Base-by-base conservation (phyloP, 192 early-diverging fungal species). In the Entomortierella parvispora region DNA sequence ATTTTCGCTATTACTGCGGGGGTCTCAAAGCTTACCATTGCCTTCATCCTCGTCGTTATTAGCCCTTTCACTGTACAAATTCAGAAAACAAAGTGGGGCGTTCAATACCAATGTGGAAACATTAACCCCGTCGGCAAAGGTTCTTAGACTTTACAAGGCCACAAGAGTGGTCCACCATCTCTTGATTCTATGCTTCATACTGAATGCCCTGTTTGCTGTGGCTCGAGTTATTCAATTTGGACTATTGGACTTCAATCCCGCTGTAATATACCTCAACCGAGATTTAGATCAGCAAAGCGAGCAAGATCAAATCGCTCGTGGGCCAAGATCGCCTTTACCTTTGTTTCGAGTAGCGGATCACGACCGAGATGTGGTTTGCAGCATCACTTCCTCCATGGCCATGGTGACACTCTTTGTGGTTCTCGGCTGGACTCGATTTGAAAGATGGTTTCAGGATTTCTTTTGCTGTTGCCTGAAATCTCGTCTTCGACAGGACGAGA, bases 21-120 rank as follows among this genome's bases (percentile, higher is more conserved):
- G 10, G 23, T 59, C 26, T 43, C 42, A 12, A 59, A 44, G 15
- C 48, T 18, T 25, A 9, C 8, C n/a, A 0, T 11, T 49, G 17
- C 20, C 17, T 18, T 22, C 3, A 49, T 22, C 15, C 12, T 25
- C 20, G 17, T 49, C 1, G 8, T 9, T 18, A 18, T 49, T 49
- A 22, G 48, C 8, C 8, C 48, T 49, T 11, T 22, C 48, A 1
- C 1, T 18, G 23, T 12, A 31, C 18, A 22, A 65, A 15, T 65
- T 65, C 51, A 33, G 23, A 14, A 66, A 33, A 14, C 64, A 66
- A 22, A 57, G 57, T 18, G 64, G 64, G 2, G 28, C 44, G 22
- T 25, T 55, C 5, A 57, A 46, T 28, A 48, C 32, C 45, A 66
- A 66, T 4, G 46, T 49, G 37, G 57, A 57, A 54, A 66, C 14